A percentile compares a stretch with the other conserved stretches of the same genome.
Evolutionary conservation across 2,329 filamentous ascomycete species (phyloP).

Genomic region (Colletotrichum tabaci): DNA sequence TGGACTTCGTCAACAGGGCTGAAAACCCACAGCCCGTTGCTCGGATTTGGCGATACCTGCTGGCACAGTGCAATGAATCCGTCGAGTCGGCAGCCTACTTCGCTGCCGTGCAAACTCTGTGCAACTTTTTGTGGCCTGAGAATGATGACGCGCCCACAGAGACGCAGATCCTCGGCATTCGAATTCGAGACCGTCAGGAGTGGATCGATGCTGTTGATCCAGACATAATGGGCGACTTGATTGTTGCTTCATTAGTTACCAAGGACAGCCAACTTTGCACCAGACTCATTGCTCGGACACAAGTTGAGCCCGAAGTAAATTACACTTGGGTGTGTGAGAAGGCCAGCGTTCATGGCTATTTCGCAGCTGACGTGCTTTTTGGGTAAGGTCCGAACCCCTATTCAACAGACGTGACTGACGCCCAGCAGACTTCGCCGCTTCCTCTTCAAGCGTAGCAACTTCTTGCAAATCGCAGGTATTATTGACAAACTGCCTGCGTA

Average conservation of each 20-base stretch:
- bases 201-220: slow-evolving; percentile 18
- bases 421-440: slow-evolving; percentile 27
- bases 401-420: not conserved
- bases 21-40: not conserved
- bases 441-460: slow-evolving; percentile 8
- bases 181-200: slow-evolving; percentile 3
- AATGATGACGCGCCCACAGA: not conserved
- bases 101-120: slow-evolving; percentile 5
- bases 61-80: slow-evolving; percentile 22
- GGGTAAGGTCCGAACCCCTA: not conserved
- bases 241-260: slow-evolving; percentile 8
- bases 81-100: slow-evolving; percentile 4
- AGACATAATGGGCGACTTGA: slow-evolving; percentile 24
- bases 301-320: slow-evolving; percentile 14
- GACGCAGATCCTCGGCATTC: slow-evolving; percentile 13
- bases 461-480: slow-evolving; percentile 17
- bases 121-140: slow-evolving; percentile 10
- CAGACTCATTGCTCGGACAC: slow-evolving; percentile 1
- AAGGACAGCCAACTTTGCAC: slow-evolving; percentile 9
- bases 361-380: slow-evolving; percentile 8
- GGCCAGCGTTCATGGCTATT: slow-evolving; percentile 1
- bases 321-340: slow-evolving; percentile 27
- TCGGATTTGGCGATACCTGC: slow-evolving; percentile 30
- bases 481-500: slow-evolving; percentile 24
- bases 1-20: slow-evolving; percentile 14